A percentile compares a stretch with the other conserved stretches of the same genome.
phyloP scores from a whole-genome alignment of 2,329 filamentous ascomycete species.

The Exophiala sideris region DNA sequence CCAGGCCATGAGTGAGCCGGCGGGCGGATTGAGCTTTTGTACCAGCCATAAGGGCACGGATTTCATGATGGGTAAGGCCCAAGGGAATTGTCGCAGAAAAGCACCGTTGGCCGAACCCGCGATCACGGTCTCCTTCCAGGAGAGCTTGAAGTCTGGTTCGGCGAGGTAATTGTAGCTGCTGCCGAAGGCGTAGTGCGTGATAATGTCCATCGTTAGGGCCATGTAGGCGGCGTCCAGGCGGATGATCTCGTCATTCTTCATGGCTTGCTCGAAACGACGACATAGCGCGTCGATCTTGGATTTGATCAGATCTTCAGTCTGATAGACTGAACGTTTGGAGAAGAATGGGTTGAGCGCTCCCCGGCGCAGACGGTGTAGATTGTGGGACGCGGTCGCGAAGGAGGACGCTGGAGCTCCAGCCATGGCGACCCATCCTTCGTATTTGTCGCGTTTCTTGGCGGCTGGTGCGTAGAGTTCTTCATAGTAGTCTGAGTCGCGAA shows the following conservation, averaged over 20 bases:
- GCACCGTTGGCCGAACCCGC: conserved; percentile 5
- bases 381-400: conserved; percentile 25
- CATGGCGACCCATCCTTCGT: conserved; percentile 19
- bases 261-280: conserved; percentile 14
- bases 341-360: conserved; percentile 29
- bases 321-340: conserved; percentile 23
- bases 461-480: conserved; percentile 34
- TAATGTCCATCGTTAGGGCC: conserved; percentile 33
- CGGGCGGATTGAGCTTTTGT: conserved; percentile 8
- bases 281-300: conserved; percentile 27
- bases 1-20: conserved; percentile 7
- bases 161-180: conserved; percentile 16
- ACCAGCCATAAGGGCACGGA: conserved; percentile 12
- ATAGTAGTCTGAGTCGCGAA: conserved; percentile 36
- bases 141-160: conserved; percentile 11
- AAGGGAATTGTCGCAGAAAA: conserved; percentile 17
- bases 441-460: conserved; percentile 30
- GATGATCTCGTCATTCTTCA: conserved; percentile 10
- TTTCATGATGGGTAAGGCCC: conserved; percentile 14
- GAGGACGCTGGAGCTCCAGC: conserved; percentile 20
- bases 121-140: conserved; percentile 8
- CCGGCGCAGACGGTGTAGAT: conserved; percentile 29
- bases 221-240: conserved; percentile 32
- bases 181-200: conserved; percentile 24
- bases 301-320: conserved; percentile 29